Percentiles rank a stretch among this genome's conserved stretches.
Evolutionary conservation across 352 stramenopile genomes (phyloP).

Genomic region (Globisporangium echinulatum): DNA sequence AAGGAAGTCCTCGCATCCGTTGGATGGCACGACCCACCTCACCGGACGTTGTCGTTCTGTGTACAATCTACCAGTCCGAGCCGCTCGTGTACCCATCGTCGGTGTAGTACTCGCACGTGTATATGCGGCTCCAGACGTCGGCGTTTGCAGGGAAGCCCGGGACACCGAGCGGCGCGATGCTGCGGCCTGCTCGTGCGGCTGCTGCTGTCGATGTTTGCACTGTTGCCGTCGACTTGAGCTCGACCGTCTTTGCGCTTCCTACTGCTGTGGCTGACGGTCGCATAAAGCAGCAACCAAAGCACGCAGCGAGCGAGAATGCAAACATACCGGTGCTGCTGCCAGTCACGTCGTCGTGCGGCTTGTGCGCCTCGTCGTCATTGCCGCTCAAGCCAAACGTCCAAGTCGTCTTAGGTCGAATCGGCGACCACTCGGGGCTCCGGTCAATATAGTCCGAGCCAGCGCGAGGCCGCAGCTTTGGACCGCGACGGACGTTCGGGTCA

Average conservation of each 20-base stretch:
- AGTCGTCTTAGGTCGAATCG: conserved; percentile 40
- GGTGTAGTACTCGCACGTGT: conserved; percentile 51
- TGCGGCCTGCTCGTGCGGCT: conserved; percentile 1
- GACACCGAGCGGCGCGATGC: conserved; percentile 31
- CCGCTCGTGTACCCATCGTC: conserved; percentile 36
- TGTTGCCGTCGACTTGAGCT: not conserved
- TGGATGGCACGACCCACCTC: too few species aligned
- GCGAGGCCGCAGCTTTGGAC: conserved; percentile 11
- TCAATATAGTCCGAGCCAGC: conserved; percentile 38
- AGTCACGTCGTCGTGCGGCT: not conserved
- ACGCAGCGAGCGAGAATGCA: conserved; percentile 15
- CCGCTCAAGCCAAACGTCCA: conserved; percentile 21
- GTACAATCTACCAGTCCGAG: conserved; percentile 14
- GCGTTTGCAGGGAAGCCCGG: conserved; percentile 35
- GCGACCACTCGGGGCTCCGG: conserved; percentile 59
- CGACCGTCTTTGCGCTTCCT: not conserved
- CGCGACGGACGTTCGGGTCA: too few species aligned
- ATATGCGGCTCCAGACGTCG: conserved; percentile 30
- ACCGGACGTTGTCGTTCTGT: too few species aligned
- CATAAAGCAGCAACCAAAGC: conserved; percentile 28
- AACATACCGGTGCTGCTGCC: not conserved
- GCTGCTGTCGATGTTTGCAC: not conserved
- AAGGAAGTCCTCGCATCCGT: too few species aligned
- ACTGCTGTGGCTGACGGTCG: not conserved
- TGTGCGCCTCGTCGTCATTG: conserved; percentile 3